These are phyloP conservation scores for Strombidium stylifer DNA, from an alignment of 73 alveolate species.

Conservation along the genomic window DNA sequence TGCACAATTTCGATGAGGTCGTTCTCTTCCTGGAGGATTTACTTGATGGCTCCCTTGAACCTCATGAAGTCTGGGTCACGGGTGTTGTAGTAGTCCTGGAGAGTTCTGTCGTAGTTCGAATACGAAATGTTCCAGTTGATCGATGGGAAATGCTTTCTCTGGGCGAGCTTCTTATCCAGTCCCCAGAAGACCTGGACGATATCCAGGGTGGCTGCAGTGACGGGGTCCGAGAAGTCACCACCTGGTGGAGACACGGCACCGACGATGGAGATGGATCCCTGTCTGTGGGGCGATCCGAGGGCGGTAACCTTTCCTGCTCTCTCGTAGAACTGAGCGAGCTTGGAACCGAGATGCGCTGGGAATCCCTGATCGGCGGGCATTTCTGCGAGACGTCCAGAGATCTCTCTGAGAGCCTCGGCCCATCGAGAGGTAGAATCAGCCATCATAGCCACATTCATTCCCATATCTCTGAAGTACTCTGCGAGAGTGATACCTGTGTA, in stretches of 20 bases:
- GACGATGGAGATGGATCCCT: constrained; percentile 85
- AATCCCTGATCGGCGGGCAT: constrained; percentile 99
- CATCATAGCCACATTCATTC: constrained; percentile 98
- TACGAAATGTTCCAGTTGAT: constrained; percentile 97
- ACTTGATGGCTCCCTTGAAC: constrained; percentile 87
- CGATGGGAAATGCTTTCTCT: constrained; percentile 99
- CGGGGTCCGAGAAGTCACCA: constrained; percentile 99
- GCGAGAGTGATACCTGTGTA: constrained; percentile 98
- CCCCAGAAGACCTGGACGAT: constrained; percentile 99
- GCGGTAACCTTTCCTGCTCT: constrained; percentile 99
- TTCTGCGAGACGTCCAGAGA: constrained; percentile 99
- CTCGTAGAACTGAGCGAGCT: constrained; percentile 97
- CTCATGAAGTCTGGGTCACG: constrained; percentile 96
- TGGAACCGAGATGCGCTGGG: constrained; percentile 98
- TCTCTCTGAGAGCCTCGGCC: constrained; percentile 99
- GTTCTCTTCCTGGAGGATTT: constrained; percentile 96
- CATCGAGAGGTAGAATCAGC: constrained; percentile 99
- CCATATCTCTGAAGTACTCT: constrained; percentile 99
- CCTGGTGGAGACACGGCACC: constrained; percentile 97
- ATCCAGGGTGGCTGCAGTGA: constrained; percentile 95
- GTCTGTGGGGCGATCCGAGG: constrained; percentile 97
- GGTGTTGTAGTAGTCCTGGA: constrained; percentile 85
- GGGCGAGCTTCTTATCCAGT: constrained; percentile 97
- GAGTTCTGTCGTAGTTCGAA: constrained; percentile 93
- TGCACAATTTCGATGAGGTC: constrained; percentile 99